phyloP scores from a whole-genome alignment of 2,329 filamentous ascomycete genomes.

The Verticillium isaacii region DNA sequence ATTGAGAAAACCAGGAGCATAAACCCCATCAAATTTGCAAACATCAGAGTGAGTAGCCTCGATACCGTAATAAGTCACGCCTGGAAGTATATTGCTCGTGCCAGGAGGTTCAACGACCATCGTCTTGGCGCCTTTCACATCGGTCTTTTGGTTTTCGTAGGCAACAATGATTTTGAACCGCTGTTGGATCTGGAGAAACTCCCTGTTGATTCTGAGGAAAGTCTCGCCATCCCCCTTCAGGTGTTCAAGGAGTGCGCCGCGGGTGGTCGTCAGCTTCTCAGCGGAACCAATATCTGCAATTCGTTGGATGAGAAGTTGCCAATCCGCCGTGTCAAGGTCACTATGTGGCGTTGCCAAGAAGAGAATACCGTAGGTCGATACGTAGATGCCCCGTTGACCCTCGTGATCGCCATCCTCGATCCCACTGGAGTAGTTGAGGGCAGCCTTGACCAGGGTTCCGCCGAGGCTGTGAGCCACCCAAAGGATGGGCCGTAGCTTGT shows the following conservation, averaged over 20 bases:
- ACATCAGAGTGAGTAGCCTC: slow-evolving; percentile 67
- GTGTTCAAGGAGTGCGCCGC: slow-evolving; percentile 62
- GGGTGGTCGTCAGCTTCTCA: slow-evolving; percentile 58
- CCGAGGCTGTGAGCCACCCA: slow-evolving; percentile 73
- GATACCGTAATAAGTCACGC: slow-evolving; percentile 69
- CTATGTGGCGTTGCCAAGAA: slow-evolving; percentile 75
- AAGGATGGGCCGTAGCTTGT: slow-evolving; percentile 61
- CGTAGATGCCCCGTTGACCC: slow-evolving; percentile 62
- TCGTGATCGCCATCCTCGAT: slow-evolving; percentile 54
- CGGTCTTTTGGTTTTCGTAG: slow-evolving; percentile 68
- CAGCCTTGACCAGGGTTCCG: slow-evolving; percentile 67
- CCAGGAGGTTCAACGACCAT: slow-evolving; percentile 67
- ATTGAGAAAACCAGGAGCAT: slow-evolving; percentile 59
- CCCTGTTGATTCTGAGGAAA: slow-evolving; percentile 66
- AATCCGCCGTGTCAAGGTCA: slow-evolving; percentile 63
- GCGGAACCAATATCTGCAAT: slow-evolving; percentile 65
- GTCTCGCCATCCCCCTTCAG: slow-evolving; percentile 70
- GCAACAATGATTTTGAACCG: slow-evolving; percentile 72
- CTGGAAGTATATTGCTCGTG: slow-evolving; percentile 63
- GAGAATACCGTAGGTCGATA: slow-evolving; percentile 71
- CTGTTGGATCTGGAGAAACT: slow-evolving; percentile 69
- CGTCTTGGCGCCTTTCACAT: slow-evolving; percentile 57
- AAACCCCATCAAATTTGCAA: slow-evolving; percentile 64
- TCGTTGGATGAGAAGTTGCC: slow-evolving; percentile 62
- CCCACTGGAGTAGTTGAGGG: slow-evolving; percentile 62